Conservation (phyloP, 257 asterid species). For the Solanum tacnaense region DNA sequence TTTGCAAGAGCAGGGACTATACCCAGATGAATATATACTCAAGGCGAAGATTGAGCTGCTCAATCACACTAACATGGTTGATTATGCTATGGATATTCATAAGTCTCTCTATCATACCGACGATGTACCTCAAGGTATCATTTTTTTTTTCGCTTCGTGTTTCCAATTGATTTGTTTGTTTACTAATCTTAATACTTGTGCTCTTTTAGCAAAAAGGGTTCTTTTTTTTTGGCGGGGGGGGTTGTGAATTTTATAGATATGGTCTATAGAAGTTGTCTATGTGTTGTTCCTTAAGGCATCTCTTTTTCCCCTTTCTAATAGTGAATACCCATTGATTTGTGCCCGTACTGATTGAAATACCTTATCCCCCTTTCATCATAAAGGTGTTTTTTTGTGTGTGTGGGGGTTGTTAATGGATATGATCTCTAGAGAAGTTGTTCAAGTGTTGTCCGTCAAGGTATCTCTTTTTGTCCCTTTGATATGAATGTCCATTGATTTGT, state of each 20-base stretch:
- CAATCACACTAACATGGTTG: conserved; percentile 90
- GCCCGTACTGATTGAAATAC: background rate
- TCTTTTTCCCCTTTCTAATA: background rate
- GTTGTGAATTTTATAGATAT: background rate
- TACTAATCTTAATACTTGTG: background rate
- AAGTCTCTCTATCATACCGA: conserved; percentile 81
- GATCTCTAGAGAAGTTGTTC: background rate
- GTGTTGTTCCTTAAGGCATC: background rate
- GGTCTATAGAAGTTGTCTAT: background rate
- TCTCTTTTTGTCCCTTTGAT: background rate
- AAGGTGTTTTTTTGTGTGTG: background rate
- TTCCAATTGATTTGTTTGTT: background rate
- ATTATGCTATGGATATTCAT: conserved; percentile 94
- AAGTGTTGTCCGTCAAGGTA: background rate
- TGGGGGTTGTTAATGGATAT: too few species aligned
- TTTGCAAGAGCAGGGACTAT: conserved; percentile 64
- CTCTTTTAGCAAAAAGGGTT: background rate
- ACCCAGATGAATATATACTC: conserved; percentile 61
- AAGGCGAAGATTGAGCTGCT: conserved; percentile 83
- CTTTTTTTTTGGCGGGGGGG: background rate
- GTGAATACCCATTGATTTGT: background rate
- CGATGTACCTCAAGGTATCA: conserved; percentile 80
- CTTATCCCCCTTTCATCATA: background rate
- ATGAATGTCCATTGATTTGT: background rate
- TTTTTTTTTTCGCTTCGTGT: background rate